These are phyloP conservation scores for Kentomonas sorsogonicus DNA, from an alignment of 208 protist species.

Conservation along the genomic window DNA sequence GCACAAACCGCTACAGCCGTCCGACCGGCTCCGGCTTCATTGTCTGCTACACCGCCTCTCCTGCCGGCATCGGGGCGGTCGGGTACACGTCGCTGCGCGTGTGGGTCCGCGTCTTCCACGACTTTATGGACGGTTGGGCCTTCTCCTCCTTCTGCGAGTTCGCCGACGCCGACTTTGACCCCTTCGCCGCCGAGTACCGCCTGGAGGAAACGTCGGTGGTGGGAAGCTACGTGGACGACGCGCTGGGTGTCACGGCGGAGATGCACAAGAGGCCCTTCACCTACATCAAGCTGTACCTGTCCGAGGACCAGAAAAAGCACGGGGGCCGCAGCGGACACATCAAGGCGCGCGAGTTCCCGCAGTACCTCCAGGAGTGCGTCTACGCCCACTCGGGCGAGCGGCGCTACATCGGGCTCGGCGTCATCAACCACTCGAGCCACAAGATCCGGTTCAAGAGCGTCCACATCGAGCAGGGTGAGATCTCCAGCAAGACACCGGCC, in stretches of 20 bases:
- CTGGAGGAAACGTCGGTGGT: conserved; percentile 20
- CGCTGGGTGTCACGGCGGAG: conserved; percentile 35
- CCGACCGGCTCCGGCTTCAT: conserved; percentile 76
- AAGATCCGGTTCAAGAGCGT: conserved; percentile 21
- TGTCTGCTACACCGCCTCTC: conserved; percentile 55
- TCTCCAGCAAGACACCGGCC: conserved; percentile 37
- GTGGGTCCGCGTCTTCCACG: conserved; percentile 54
- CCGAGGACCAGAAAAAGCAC: conserved; percentile 11
- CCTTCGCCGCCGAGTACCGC: conserved; percentile 39
- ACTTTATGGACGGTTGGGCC: conserved; percentile 46
- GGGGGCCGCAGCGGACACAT: no score
- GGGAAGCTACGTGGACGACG: conserved; percentile 19
- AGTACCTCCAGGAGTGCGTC: conserved; percentile 41
- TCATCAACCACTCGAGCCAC: conserved; percentile 49
- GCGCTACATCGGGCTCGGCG: conserved; percentile 43
- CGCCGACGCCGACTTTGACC: conserved; percentile 29
- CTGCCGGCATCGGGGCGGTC: no score
- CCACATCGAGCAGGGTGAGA: conserved; percentile 38
- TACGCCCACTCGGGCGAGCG: conserved; percentile 32
- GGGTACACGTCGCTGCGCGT: conserved; percentile 28
- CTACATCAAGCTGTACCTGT: conserved; percentile 35
- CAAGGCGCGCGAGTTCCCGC: conserved; percentile 36
- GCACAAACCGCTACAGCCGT: conserved; percentile 57
- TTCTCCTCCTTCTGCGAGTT: conserved; percentile 34
- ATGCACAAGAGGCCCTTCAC: conserved; percentile 29